Evolutionary conservation across 352 stramenopile species (phyloP).

Genomic region (Phytophthora cryptogea): DNA sequence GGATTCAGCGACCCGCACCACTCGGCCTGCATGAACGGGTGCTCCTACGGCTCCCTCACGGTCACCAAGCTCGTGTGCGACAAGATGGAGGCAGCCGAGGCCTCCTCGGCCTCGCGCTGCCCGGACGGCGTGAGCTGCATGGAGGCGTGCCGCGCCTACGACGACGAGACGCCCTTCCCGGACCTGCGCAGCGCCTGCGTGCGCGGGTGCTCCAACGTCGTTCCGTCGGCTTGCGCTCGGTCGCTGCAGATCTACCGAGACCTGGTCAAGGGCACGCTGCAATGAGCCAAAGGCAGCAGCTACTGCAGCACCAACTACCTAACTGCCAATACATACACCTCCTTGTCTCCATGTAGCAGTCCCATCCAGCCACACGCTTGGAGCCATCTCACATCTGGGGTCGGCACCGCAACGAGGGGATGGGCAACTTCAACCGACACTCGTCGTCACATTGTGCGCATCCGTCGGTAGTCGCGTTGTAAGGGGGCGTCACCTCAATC

Average conservation of each 20-base stretch:
- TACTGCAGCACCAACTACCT: not conserved
- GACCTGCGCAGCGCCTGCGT: slow-evolving; percentile 59
- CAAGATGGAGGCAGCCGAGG: slow-evolving; percentile 35
- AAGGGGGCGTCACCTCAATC: slow-evolving; percentile 21
- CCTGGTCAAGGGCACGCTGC: slow-evolving; percentile 42
- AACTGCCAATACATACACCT: not conserved
- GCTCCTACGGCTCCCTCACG: slow-evolving; percentile 73
- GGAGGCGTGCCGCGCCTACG: slow-evolving; percentile 62
- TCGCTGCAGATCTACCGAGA: slow-evolving; percentile 73
- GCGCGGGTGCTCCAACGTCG: slow-evolving; percentile 60
- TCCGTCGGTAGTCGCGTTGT: slow-evolving; percentile 25
- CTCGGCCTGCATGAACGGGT: slow-evolving; percentile 75
- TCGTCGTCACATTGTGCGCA: slow-evolving; percentile 17
- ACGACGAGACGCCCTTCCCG: slow-evolving; percentile 51
- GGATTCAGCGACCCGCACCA: slow-evolving; percentile 55
- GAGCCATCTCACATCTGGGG: slow-evolving; percentile 8
- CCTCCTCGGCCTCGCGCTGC: slow-evolving; percentile 40
- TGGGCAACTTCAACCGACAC: slow-evolving; percentile 15
- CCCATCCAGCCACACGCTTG: not conserved
- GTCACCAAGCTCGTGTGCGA: slow-evolving; percentile 74
- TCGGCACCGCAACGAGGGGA: not conserved
- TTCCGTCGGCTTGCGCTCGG: slow-evolving; percentile 60
- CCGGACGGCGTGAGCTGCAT: slow-evolving; percentile 67
- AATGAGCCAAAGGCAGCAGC: slow-evolving; percentile 10
- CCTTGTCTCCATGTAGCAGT: too few relatives aligned